Evolutionary conservation across 768 basidiomycete genomes (phyloP), one percentile per base, ranked within the genome.

Genomic region (Tricholomella constricta): DNA sequence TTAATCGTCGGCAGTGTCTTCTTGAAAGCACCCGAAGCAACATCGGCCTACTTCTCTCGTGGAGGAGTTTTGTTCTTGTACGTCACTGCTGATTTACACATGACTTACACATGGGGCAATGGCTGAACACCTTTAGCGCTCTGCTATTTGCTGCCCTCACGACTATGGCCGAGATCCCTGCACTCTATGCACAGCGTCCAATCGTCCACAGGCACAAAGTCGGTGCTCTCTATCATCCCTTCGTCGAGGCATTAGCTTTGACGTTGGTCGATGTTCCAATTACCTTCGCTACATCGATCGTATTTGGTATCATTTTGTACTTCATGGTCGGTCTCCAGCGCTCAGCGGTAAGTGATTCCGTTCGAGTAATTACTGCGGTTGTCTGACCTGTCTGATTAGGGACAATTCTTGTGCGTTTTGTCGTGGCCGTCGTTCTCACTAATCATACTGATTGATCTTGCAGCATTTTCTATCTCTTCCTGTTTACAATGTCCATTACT

Each of bases 1-100:
- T 48, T 78, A 6, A 77, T 79, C 57, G 76, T 85, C 48, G 88
- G 88, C 23, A 84, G 82, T 0, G 79, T 89, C 22, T 92, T 88
- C 76, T 74, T 83, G 55, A 74, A 77, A 6, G 70, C 84, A 29
- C 73, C 80, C 0, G 71, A 80, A 25, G 69, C 72, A 4, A 88
- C 89, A 0, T 67, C 74, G 8, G 83, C 81, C 10, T 86, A 80
- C 64, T 91, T 88, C 75, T 84, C 86, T 17, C 81, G 90, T 14
- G 89, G 88, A 35, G 85, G 89, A 69, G 76, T 87, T n/a, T 73
- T 93, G n/a, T 91, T 88, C 78, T 89, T 91, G 80, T 86, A 66
- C 25, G 80, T 68, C 22, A 6, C 35, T 15, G 25, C 26, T 42
- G n/a, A n/a, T n/a, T n/a, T n/a, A n/a, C n/a, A n/a, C n/a, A n/a